A percentile compares a stretch with the other conserved stretches of the same genome.
These are phyloP conservation scores for Lactarius hatsudake DNA, from an alignment of 768 basidiomycete species.

Conservation along the genomic window DNA sequence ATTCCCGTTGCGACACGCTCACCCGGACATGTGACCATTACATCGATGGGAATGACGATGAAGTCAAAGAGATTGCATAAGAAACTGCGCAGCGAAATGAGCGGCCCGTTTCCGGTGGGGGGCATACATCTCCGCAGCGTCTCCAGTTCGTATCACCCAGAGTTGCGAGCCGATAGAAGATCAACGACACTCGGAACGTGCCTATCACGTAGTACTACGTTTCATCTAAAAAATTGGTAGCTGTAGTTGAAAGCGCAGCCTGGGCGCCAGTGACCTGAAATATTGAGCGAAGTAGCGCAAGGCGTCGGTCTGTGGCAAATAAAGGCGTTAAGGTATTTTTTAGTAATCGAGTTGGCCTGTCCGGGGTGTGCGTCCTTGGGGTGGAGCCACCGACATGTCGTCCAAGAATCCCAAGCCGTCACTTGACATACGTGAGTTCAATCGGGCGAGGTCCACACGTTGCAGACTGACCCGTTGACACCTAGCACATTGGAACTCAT, in stretches of 20 bases:
- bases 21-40: background rate
- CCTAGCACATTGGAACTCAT: background rate
- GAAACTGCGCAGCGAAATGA: background rate
- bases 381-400: background rate
- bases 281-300: background rate
- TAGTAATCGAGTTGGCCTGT: background rate
- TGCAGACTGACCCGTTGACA: background rate
- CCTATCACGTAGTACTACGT: background rate
- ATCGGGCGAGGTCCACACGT: background rate
- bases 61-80: background rate
- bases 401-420: background rate
- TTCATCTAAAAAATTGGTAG: background rate
- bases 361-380: background rate
- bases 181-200: background rate
- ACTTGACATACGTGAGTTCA: background rate
- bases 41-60: background rate
- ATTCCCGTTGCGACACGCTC: background rate
- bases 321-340: too few relatives aligned
- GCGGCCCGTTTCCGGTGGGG: background rate
- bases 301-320: background rate
- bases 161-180: background rate
- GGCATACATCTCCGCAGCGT: background rate
- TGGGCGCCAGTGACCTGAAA: background rate
- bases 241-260: background rate
- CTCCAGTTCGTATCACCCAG: background rate